Evolutionary conservation across 371 early-diverging fungal species (phyloP).

Genomic region (Actinomucor elegans): DNA sequence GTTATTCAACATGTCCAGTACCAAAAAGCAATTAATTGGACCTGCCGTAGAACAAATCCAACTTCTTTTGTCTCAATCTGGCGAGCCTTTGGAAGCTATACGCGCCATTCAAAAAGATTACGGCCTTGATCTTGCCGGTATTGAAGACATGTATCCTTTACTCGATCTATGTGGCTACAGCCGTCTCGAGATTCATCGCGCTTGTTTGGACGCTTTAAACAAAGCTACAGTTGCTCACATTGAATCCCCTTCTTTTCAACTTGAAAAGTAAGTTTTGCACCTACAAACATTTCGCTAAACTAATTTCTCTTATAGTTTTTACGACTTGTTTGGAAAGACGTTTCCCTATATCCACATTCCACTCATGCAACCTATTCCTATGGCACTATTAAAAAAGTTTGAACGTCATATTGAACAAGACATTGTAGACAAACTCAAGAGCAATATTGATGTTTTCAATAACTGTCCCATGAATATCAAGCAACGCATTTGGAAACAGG

Average conservation of each 20-base stretch:
- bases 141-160: constrained; percentile 58
- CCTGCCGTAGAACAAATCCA: constrained; percentile 37
- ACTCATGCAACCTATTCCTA: constrained; percentile 63
- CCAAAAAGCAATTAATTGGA: constrained; percentile 28
- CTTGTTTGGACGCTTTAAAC: constrained; percentile 59
- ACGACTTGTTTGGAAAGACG: constrained; percentile 47
- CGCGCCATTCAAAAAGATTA: constrained; percentile 36
- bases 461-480: constrained; percentile 45
- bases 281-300: neutral
- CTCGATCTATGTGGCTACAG: constrained; percentile 60
- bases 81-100: constrained; percentile 43
- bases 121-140: constrained; percentile 50
- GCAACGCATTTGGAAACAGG: constrained; percentile 51
- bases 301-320: constrained; percentile 34
- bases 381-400: constrained; percentile 58
- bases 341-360: constrained; percentile 57
- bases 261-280: constrained; percentile 37
- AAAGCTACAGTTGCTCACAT: constrained; percentile 37
- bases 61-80: constrained; percentile 30
- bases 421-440: constrained; percentile 48
- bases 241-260: constrained; percentile 38
- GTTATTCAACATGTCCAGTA: neutral
- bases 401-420: constrained; percentile 52
- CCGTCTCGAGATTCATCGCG: constrained; percentile 54
- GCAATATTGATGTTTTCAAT: constrained; percentile 48